Evolutionary conservation across 345 rosid species (phyloP), one percentile per base, ranked within the genome.

Genomic region (Litchi chinensis): DNA sequence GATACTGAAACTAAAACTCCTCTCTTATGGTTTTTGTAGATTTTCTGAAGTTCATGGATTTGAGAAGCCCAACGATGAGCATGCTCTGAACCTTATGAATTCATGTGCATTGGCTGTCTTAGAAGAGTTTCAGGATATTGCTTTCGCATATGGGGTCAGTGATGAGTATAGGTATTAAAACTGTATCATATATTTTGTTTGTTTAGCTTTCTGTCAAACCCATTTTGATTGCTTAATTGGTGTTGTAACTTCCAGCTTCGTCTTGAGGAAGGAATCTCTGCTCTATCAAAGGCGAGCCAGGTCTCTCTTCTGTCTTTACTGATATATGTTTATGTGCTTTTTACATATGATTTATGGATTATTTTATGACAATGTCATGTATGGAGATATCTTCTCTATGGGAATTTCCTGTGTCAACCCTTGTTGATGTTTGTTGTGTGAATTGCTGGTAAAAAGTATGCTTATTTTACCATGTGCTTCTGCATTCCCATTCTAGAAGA

Each of bases 51-150:
- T 88, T 86, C 95, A 94, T 83, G 91, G 87, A 77, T 93, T 95
- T 87, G 91, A 88, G 85, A 93, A 92, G 90, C 97, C 99, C 69
- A 95, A 92, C 56, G 96, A 95, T 87, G 89, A 81, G 87, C 90
- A 84, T 82, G 98, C 98, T 85, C 85, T 93, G 87, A 89, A 89
- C 83, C 95, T 93, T 78, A 93, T 93, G 99, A 91, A 93, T 89
- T 86, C 90, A 72, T 93, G 98, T 80, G 97, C 98, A 71, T 84
- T 82, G 82, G 92, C 92, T 74, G 87, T 93, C 40, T 81, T 91
- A 54, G 76, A 90, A 84, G 97, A 94, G 82, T 91, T 91, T 83
- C 67, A 83, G 77, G 97, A 94, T 76, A 81, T 91, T 81, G 74
- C 79, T 54, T 92, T 95, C 80, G 84, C 95, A 48, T 95, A 91